Percentiles rank a stretch among this genome's conserved stretches.
Evolutionary conservation across 176 grass and related monocot species (phyloP).

Genomic region (Carex parvula): DNA sequence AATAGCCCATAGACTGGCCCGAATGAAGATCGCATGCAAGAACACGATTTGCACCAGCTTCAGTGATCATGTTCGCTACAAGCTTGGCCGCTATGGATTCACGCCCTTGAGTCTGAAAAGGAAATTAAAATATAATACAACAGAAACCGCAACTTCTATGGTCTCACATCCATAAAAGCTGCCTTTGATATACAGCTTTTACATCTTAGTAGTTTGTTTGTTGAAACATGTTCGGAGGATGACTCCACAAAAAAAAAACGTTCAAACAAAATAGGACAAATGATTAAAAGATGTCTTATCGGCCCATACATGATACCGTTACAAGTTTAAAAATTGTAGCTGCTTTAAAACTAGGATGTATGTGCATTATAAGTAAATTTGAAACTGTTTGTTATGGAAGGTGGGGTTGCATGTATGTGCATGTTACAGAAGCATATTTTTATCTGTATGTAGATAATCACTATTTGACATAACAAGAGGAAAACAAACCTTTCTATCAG

Average conservation of each 20-base stretch:
- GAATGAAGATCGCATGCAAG: constrained; percentile 97
- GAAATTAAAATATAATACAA: constrained; percentile 9
- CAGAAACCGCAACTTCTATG: background rate
- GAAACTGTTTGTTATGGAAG: background rate
- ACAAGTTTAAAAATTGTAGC: too few species aligned
- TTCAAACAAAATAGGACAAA: background rate
- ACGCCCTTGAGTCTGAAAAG: constrained; percentile 84
- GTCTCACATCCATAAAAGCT: background rate
- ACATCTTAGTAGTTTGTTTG: background rate
- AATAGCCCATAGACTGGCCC: constrained; percentile 97
- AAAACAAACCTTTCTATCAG: constrained; percentile 77
- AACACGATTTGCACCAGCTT: constrained; percentile 97
- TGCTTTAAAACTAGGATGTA: background rate
- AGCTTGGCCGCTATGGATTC: constrained; percentile 99
- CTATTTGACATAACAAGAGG: background rate
- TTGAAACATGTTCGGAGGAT: background rate
- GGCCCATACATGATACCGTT: background rate
- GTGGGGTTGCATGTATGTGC: background rate
- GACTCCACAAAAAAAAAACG: background rate
- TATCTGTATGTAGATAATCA: background rate
- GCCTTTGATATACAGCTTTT: background rate
- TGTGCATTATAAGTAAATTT: constrained; percentile 5
- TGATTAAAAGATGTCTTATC: background rate
- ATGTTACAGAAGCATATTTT: background rate
- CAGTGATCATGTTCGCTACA: constrained; percentile 98